phyloP scores from a whole-genome alignment of 1,139 yeast genomes.

The Kluyveromyces marxianus region DNA sequence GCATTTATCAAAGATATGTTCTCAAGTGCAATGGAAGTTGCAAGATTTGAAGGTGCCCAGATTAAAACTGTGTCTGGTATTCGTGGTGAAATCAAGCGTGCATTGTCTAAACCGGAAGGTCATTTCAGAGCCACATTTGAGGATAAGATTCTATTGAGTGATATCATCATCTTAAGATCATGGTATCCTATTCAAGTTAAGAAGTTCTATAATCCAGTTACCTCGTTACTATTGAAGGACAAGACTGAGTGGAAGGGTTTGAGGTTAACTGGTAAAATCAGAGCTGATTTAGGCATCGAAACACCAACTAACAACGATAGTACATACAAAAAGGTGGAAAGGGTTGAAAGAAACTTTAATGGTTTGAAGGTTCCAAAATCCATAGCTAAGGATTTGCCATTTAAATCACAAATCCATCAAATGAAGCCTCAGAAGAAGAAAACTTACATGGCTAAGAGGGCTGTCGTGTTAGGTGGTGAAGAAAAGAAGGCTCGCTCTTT shows the following conservation, averaged over 20 bases:
- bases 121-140: conserved; percentile 97
- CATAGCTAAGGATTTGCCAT: conserved; percentile 73
- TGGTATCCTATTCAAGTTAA: conserved; percentile 95
- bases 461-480: conserved; percentile 86
- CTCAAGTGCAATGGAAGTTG: conserved; percentile 84
- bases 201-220: conserved; percentile 91
- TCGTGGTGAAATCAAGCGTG: conserved; percentile 94
- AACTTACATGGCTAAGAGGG: conserved; percentile 84
- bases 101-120: conserved; percentile 93
- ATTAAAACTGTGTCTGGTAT: conserved; percentile 95
- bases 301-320: conserved; percentile 64
- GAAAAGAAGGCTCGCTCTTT: conserved; percentile 90
- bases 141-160: conserved; percentile 85
- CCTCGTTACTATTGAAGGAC: conserved; percentile 68
- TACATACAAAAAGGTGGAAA: conserved; percentile 71
- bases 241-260: conserved; percentile 93
- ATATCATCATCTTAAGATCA: conserved; percentile 81
- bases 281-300: conserved; percentile 64
- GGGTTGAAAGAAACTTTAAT: conserved; percentile 81
- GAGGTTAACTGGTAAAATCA: conserved; percentile 88
- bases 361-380: conserved; percentile 79
- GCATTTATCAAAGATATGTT: conserved; percentile 98
- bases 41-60: conserved; percentile 96
- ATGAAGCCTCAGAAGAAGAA: conserved; percentile 84
- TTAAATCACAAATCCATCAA: conserved; percentile 78